Conservation (phyloP, 2,329 filamentous ascomycete species). For the Pyricularia grisea region DNA sequence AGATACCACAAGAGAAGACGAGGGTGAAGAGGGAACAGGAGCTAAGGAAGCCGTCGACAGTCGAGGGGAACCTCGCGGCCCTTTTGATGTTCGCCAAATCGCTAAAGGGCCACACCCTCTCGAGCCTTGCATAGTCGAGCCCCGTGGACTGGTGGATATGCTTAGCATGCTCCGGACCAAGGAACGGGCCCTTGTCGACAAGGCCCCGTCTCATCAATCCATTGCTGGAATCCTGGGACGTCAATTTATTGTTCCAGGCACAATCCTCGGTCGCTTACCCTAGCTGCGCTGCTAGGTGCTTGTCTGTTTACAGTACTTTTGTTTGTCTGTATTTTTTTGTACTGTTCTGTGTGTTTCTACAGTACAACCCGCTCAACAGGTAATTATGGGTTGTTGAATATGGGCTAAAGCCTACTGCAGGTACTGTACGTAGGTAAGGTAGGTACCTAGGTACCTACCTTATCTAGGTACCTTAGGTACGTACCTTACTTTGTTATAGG, state of each 20-base stretch:
- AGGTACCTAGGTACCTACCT: too few relatives aligned
- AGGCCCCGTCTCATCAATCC: constrained; percentile 1
- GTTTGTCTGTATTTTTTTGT: too few relatives aligned
- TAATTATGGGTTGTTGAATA: too few relatives aligned
- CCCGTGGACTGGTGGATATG: neutral
- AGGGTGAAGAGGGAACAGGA: constrained; percentile 4
- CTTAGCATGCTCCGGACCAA: neutral
- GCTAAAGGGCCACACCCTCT: neutral
- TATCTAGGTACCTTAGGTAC: too few relatives aligned
- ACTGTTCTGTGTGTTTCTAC: neutral
- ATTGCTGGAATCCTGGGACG: neutral
- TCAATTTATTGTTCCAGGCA: neutral
- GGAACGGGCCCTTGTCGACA: neutral
- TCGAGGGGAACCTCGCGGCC: neutral
- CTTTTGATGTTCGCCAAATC: neutral
- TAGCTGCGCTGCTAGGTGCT: neutral
- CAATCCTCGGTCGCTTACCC: neutral
- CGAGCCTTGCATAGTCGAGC: neutral
- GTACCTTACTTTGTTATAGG: too few relatives aligned
- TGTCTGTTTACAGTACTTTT: neutral
- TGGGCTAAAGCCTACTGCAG: too few relatives aligned
- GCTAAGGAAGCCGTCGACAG: neutral
- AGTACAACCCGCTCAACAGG: too few relatives aligned
- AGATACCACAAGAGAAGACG: constrained; percentile 2
- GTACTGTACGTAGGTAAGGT: too few relatives aligned